Conservation (phyloP, 805 yeast genomes). For the Suhomyces canberraensis region DNA sequence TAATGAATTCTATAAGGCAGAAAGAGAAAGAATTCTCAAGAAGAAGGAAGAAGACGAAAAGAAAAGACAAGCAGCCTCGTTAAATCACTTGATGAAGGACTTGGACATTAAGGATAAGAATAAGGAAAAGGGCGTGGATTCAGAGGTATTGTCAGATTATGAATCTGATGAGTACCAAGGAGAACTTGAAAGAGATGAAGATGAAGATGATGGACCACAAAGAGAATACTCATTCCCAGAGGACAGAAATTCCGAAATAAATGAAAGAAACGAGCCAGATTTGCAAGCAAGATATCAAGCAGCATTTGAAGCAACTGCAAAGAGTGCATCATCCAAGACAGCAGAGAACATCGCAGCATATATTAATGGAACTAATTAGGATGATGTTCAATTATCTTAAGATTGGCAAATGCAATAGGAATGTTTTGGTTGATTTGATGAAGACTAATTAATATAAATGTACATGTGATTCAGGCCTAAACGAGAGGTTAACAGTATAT, state of each 20-base stretch:
- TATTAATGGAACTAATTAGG: conserved; percentile 35
- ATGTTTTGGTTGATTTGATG: no score
- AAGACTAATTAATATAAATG: no score
- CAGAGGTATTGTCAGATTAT: conserved; percentile 51
- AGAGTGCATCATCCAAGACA: conserved; percentile 58
- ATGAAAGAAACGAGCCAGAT: conserved; percentile 43
- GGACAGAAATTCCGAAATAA: conserved; percentile 60
- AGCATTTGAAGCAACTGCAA: conserved; percentile 64
- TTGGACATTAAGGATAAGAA: conserved; percentile 56
- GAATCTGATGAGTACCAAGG: conserved; percentile 48
- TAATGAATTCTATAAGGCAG: conserved; percentile 75
- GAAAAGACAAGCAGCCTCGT: conserved; percentile 64
- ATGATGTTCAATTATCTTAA: no score
- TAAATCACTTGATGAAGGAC: conserved; percentile 79
- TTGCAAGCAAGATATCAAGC: conserved; percentile 69
- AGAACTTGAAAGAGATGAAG: conserved; percentile 39
- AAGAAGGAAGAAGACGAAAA: conserved; percentile 76
- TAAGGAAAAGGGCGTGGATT: conserved; percentile 27
- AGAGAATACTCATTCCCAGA: conserved; percentile 73
- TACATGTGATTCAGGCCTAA: no score
- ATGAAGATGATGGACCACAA: conserved; percentile 42
- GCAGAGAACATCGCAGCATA: conserved; percentile 73
- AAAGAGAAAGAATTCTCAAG: conserved; percentile 76
- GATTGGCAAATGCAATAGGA: no score
- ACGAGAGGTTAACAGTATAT: no score